Evolutionary conservation across 805 yeast species (phyloP), one percentile per base, ranked within the genome.

Genomic region (Babjeviella inositovora): DNA sequence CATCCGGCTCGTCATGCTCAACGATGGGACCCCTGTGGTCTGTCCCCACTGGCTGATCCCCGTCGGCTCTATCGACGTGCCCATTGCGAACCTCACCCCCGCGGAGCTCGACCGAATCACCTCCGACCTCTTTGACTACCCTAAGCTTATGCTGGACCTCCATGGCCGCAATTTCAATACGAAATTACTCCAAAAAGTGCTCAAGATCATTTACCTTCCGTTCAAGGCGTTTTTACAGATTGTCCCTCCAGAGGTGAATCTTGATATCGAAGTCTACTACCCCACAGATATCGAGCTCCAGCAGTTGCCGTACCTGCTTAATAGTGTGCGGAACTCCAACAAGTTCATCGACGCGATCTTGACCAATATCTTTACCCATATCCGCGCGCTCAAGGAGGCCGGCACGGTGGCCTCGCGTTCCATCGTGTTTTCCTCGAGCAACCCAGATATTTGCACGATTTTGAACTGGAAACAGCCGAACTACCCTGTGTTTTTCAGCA

Each of bases 401-500:
- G 38, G 21, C 29, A 27, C n/a, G 27, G 31, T 7, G 13, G 24
- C 4, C 26, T 45, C 65, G 11, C 56, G 93, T 28, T 70, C 92
- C 1, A 52, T 90, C 20, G 71, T 87, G 7, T 80, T 90, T 46
- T 69, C 93, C 8, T 81, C 95, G 1, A 67, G 77, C 26, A 82
- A 84, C 45, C 77, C 94, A 16, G 67, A 71, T 21, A 81, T 84
- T n/a, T 90, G 97, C 48, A 81, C 93, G 7, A 77, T 82, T 21
- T 51, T 90, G 35, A 90, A 90, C 48, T 90, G 98, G 98, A 90
- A 90, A 47, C 98, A 90, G 49, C 97, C 98, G 8, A 87, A 87
- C 44, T 90, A 76, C 49, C 96, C 98, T 0, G 97, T 90, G 1
- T 71, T 90, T 33, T 77, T 80, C 49, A 68, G 73, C 26, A 67